phyloP scores from a whole-genome alignment of 2,329 filamentous ascomycete genomes.

The Alternaria solani region DNA sequence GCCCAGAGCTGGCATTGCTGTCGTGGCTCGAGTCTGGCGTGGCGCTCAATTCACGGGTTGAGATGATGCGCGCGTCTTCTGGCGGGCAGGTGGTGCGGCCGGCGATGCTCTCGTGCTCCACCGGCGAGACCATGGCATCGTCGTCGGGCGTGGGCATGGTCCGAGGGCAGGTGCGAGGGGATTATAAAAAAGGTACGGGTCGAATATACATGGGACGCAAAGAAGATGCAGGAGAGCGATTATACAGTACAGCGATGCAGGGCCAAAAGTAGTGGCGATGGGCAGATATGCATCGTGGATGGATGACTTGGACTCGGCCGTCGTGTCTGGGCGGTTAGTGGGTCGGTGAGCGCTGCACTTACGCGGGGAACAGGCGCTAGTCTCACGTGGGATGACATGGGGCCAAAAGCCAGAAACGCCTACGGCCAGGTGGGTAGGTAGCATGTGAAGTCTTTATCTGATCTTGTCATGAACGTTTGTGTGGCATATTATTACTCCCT shows the following conservation, averaged over 20 bases:
- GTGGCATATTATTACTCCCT: not conserved
- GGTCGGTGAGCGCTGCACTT: constrained; percentile 29
- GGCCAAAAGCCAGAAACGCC: constrained; percentile 2
- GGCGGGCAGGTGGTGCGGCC: constrained; percentile 61
- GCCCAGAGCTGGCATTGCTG: constrained; percentile 25
- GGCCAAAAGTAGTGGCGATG: constrained; percentile 19
- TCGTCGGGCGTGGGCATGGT: constrained; percentile 62
- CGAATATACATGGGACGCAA: constrained; percentile 31
- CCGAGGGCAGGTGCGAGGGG: constrained; percentile 37
- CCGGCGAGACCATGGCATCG: constrained; percentile 49
- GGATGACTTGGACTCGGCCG: constrained; percentile 27
- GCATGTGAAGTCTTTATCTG: not conserved
- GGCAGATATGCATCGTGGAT: constrained; percentile 16
- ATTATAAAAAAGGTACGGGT: constrained; percentile 26
- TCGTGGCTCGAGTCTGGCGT: constrained; percentile 26
- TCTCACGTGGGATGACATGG: constrained; percentile 31
- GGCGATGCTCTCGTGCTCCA: constrained; percentile 54
- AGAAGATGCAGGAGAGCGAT: constrained; percentile 12
- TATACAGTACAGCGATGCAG: constrained; percentile 17
- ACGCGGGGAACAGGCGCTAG: constrained; percentile 39
- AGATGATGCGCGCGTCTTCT: constrained; percentile 49
- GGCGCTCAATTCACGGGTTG: constrained; percentile 44
- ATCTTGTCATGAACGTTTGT: not conserved
- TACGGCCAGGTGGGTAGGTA: not conserved
- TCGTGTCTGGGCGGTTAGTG: constrained; percentile 26